These are phyloP conservation scores for Synchytrium microbalum DNA, from an alignment of 371 early-diverging fungal genomes.

Conservation along the genomic window DNA sequence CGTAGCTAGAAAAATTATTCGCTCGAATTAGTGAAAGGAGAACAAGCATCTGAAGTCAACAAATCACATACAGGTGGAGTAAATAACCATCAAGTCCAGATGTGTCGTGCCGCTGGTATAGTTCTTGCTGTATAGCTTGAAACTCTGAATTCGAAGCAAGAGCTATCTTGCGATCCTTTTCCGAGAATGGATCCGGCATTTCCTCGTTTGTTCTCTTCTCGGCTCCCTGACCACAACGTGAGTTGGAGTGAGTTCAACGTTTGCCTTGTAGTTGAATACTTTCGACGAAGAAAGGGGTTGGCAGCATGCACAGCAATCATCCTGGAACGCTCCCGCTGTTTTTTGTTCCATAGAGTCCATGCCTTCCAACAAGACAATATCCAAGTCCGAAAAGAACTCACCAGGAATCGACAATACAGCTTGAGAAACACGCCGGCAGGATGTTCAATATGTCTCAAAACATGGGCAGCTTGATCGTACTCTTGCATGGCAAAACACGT, in stretches of 20 bases:
- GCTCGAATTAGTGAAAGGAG: neutral
- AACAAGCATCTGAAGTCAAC: neutral
- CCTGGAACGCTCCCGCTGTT: no score
- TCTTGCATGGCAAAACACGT: neutral
- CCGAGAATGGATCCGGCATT: neutral
- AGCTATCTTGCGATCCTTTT: neutral
- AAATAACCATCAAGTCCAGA: neutral
- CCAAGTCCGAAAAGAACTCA: no score
- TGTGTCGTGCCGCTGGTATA: neutral
- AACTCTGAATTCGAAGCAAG: neutral
- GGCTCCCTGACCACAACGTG: neutral
- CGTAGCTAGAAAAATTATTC: conserved; percentile 44
- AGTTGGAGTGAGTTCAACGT: neutral
- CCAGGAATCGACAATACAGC: neutral
- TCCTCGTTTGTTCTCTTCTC: neutral
- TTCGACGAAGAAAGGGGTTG: neutral
- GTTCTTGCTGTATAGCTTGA: neutral
- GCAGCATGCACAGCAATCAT: no score
- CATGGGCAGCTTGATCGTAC: neutral
- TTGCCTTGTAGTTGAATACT: no score
- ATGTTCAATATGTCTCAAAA: neutral
- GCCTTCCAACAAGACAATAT: neutral
- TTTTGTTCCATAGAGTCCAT: no score
- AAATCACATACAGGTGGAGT: neutral
- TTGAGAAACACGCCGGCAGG: conserved; percentile 1